Evolutionary conservation across 345 rosid species (phyloP).

Genomic region (Pelargonium nanum): DNA sequence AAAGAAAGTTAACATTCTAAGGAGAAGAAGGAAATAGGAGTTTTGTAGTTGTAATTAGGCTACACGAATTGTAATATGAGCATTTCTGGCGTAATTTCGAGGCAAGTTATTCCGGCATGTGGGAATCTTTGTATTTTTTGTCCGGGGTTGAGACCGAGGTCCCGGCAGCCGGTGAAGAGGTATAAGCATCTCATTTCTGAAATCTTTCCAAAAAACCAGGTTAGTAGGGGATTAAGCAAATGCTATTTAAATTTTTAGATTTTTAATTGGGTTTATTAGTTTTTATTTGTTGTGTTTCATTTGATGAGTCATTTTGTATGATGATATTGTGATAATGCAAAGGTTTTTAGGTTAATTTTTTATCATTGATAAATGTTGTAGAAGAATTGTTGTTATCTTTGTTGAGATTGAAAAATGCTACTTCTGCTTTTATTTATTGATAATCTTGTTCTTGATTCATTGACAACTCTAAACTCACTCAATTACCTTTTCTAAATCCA

Average conservation of each 20-base stretch:
- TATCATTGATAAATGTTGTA: too few relatives aligned
- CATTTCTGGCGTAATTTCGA: conserved; percentile 66
- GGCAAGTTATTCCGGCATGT: conserved; percentile 87
- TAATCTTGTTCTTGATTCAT: too few relatives aligned
- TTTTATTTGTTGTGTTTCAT: neutral
- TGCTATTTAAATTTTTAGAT: neutral
- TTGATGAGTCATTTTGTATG: too few relatives aligned
- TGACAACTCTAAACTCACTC: too few relatives aligned
- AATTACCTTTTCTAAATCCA: too few relatives aligned
- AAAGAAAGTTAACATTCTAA: conserved; percentile 31
- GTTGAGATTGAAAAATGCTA: too few relatives aligned
- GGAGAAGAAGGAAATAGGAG: conserved; percentile 7
- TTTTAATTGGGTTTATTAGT: too few relatives aligned
- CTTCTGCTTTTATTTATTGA: too few relatives aligned
- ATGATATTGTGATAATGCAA: too few relatives aligned
- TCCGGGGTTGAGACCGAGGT: conserved; percentile 80
- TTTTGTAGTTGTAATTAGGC: neutral
- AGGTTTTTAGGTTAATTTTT: too few relatives aligned
- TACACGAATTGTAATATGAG: conserved; percentile 34
- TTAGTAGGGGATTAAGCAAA: conserved; percentile 16
- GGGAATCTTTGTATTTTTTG: conserved; percentile 86
- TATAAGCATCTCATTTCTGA: conserved; percentile 91
- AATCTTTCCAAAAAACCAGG: conserved; percentile 81
- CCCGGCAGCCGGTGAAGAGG: conserved; percentile 95
- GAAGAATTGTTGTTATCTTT: neutral